Percentiles rank a stretch among this genome's conserved stretches.
These are phyloP conservation scores for Saturnispora serradocipensis DNA, from an alignment of 805 yeast genomes.

Conservation along the genomic window DNA sequence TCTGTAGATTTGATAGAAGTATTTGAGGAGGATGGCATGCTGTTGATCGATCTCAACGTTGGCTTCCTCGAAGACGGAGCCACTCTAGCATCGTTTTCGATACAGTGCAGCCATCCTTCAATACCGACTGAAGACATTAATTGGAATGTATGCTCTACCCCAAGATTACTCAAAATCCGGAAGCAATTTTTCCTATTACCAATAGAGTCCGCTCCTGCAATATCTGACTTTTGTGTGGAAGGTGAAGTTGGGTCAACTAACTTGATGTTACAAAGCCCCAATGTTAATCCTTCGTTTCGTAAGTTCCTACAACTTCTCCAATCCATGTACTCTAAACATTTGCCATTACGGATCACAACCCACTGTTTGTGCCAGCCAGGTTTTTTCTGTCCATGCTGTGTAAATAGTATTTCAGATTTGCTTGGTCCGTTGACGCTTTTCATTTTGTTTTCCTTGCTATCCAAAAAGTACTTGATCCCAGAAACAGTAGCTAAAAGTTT, in stretches of 20 bases:
- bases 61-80: neutral
- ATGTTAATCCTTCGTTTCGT: slow-evolving; percentile 58
- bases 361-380: slow-evolving; percentile 85
- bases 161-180: slow-evolving; percentile 64
- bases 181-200: slow-evolving; percentile 54
- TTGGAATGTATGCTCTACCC: slow-evolving; percentile 62
- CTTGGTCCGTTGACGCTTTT: slow-evolving; percentile 4
- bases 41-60: neutral
- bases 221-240: slow-evolving; percentile 34
- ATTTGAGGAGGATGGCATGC: neutral
- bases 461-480: neutral
- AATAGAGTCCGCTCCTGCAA: slow-evolving; percentile 10
- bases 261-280: slow-evolving; percentile 59
- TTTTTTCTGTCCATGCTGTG: slow-evolving; percentile 50
- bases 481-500: neutral
- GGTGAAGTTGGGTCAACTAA: slow-evolving; percentile 22
- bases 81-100: slow-evolving; percentile 4
- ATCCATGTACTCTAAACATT: slow-evolving; percentile 61
- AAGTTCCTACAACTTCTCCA: slow-evolving; percentile 65
- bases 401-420: slow-evolving; percentile 44
- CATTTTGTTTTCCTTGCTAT: slow-evolving; percentile 1
- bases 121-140: slow-evolving; percentile 62
- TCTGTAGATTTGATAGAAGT: neutral
- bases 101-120: slow-evolving; percentile 54
- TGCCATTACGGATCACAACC: slow-evolving; percentile 67